Conservation (phyloP, 2,329 filamentous ascomycete species). For the Tolypocladium sp. region DNA sequence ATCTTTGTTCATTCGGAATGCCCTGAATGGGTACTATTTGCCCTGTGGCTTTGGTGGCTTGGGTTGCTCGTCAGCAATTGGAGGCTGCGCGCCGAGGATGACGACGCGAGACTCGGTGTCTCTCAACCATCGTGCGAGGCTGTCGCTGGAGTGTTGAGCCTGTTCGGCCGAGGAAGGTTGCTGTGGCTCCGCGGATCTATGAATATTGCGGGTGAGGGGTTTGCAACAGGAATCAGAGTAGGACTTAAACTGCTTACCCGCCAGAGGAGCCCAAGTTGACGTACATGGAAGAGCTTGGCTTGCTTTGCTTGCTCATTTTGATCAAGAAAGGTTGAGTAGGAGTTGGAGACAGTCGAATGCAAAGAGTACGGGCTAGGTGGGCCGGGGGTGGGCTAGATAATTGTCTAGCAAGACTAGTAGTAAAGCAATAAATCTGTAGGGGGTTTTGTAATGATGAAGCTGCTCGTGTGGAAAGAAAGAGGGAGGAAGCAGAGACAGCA, state of each 20-base stretch:
- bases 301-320: background rate
- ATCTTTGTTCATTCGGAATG: too few relatives aligned
- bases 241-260: background rate
- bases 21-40: background rate
- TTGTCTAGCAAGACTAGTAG: too few relatives aligned
- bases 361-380: too few relatives aligned
- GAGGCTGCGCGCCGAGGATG: background rate
- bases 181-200: background rate
- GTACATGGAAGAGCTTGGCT: background rate
- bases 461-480: too few relatives aligned
- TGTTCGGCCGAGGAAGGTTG: background rate
- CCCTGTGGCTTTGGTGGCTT: too few relatives aligned
- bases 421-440: too few relatives aligned
- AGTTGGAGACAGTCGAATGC: background rate
- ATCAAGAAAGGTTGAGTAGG: background rate
- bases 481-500: too few relatives aligned
- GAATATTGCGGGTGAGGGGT: background rate
- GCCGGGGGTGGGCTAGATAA: too few relatives aligned
- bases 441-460: too few relatives aligned
- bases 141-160: background rate
- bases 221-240: background rate
- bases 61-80: background rate
- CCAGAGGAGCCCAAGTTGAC: background rate
- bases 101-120: background rate
- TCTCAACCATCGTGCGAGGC: background rate